These are phyloP conservation scores for Clavariopsis aquatica DNA, from an alignment of 495 filamentous ascomycete species.

Conservation along the genomic window DNA sequence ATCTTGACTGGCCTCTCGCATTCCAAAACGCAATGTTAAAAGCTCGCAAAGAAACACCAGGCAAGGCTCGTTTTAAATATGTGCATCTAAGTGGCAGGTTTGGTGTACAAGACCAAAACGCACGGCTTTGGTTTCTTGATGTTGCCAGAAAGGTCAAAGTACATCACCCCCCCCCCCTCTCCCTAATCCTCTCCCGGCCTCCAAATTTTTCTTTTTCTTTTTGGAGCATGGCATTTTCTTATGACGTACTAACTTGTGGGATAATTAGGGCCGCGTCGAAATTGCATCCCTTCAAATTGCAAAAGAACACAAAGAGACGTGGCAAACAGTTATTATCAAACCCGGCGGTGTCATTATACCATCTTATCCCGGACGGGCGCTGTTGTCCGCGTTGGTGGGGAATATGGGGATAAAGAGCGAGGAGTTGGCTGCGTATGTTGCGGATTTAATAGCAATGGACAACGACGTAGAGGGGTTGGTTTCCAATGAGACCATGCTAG, in stretches of 20 bases:
- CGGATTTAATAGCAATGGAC: constrained; percentile 3
- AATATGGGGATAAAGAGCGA: neutral
- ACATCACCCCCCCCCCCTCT: neutral
- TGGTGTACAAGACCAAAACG: constrained; percentile 2
- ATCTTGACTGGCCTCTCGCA: constrained; percentile 5
- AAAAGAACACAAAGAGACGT: constrained; percentile 4
- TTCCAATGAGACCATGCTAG: constrained; percentile 3
- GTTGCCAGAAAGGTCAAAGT: constrained; percentile 8
- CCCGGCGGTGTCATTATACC: constrained; percentile 7
- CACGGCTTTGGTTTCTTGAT: constrained; percentile 1
- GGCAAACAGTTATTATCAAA: constrained; percentile 10
- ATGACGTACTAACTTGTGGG: no score
- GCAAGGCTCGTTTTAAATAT: constrained; percentile 6
- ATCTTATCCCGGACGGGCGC: neutral
- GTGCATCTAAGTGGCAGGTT: constrained; percentile 1
- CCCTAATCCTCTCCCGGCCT: no score
- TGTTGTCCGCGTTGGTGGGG: neutral
- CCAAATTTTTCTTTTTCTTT: no score
- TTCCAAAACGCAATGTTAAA: constrained; percentile 10
- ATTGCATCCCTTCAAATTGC: neutral
- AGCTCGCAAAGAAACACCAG: constrained; percentile 9
- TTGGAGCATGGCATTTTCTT: no score
- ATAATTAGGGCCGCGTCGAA: constrained; percentile 4
- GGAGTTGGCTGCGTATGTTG: constrained; percentile 3
- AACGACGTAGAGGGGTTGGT: constrained; percentile 7